These are phyloP conservation scores for Penicillium odoratum DNA, from an alignment of 495 filamentous ascomycete genomes.

Conservation along the genomic window DNA sequence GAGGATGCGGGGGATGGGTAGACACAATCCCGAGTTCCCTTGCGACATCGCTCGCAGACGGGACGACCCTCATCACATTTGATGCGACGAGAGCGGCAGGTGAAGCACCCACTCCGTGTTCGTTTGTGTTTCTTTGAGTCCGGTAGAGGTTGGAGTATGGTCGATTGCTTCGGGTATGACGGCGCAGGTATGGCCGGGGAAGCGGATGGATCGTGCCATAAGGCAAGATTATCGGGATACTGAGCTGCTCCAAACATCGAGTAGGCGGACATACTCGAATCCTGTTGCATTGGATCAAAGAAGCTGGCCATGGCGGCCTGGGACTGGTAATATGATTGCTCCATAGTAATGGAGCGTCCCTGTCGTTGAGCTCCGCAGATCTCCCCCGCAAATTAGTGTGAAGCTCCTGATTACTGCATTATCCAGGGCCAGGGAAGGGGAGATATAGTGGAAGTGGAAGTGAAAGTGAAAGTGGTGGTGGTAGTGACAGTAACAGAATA, in stretches of 20 bases:
- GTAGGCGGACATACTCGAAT: conserved; percentile 33
- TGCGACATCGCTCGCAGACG: conserved; percentile 83
- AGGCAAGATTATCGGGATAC: conserved; percentile 44
- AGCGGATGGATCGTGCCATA: conserved; percentile 42
- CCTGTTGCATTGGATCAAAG: conserved; percentile 31
- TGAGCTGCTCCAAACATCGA: conserved; percentile 38
- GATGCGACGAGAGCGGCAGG: conserved; percentile 83
- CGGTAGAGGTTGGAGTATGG: conserved; percentile 31
- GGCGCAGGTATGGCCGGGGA: conserved; percentile 24
- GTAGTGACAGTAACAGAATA: not conserved
- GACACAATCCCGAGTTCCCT: conserved; percentile 79
- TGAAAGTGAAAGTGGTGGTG: not conserved
- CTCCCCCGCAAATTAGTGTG: conserved; percentile 13
- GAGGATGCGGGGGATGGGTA: conserved; percentile 69
- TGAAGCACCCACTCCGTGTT: conserved; percentile 92
- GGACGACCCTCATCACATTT: conserved; percentile 92
- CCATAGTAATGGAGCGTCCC: conserved; percentile 29
- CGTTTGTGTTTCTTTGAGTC: conserved; percentile 93
- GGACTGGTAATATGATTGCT: conserved; percentile 32
- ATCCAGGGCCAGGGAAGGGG: not conserved
- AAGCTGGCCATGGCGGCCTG: conserved; percentile 37
- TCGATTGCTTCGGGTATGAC: conserved; percentile 33
- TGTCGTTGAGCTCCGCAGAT: conserved; percentile 7
- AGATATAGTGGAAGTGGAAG: not conserved
- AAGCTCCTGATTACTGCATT: conserved; percentile 20